These are phyloP conservation scores for Jamesozyma gamospora DNA, from an alignment of 805 yeast species.

Conservation along the genomic window DNA sequence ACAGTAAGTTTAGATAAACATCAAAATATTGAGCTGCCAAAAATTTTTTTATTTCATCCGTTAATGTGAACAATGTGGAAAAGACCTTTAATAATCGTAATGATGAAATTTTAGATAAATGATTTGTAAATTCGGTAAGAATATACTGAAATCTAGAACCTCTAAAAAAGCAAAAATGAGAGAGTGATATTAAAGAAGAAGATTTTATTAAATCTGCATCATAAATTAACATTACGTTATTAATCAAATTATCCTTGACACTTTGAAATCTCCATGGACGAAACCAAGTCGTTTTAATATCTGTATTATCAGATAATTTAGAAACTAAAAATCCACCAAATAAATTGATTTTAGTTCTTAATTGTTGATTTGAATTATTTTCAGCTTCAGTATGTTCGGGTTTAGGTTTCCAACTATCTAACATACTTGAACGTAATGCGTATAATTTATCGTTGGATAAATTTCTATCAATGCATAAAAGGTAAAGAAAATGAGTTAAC, in stretches of 20 bases:
- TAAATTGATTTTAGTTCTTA: slow-evolving; percentile 14
- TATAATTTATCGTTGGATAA: slow-evolving; percentile 6
- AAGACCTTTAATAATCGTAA: slow-evolving; percentile 16
- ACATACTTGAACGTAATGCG: slow-evolving; percentile 16
- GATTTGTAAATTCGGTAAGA: slow-evolving; percentile 17
- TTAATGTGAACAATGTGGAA: slow-evolving; percentile 16
- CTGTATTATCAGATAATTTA: slow-evolving; percentile 7
- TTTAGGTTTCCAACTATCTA: slow-evolving; percentile 19
- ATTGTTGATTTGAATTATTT: background rate
- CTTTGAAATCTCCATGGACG: slow-evolving; percentile 20
- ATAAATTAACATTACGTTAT: slow-evolving; percentile 15
- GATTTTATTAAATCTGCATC: slow-evolving; percentile 16
- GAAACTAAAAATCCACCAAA: slow-evolving; percentile 25
- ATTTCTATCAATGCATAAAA: slow-evolving; percentile 6
- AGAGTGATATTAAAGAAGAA: slow-evolving; percentile 6
- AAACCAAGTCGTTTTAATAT: slow-evolving; percentile 12
- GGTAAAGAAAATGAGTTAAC: slow-evolving; percentile 18
- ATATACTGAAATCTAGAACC: slow-evolving; percentile 36
- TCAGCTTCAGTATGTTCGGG: slow-evolving; percentile 1
- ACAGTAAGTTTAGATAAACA: slow-evolving; percentile 50
- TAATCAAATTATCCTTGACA: slow-evolving; percentile 8
- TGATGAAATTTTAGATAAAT: slow-evolving; percentile 14
- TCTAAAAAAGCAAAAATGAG: slow-evolving; percentile 22
- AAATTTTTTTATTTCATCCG: slow-evolving; percentile 46
- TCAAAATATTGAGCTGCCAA: slow-evolving; percentile 61